Base-by-base conservation (phyloP, 179 eudicot species). In the Actinidia chinensis region DNA sequence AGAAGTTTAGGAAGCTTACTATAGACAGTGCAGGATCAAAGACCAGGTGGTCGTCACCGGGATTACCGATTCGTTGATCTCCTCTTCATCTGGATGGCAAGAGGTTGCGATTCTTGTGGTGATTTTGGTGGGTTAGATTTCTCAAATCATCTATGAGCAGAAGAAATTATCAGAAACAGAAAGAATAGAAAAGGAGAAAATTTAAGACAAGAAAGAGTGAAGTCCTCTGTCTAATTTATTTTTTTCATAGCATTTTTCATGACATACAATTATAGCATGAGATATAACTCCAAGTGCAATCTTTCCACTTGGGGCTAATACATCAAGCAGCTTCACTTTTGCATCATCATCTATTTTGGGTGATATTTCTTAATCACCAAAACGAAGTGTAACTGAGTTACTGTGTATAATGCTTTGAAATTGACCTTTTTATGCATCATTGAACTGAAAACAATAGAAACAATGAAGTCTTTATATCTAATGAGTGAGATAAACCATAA, bases 91-190 rank as follows among this genome's bases (percentile, higher is more conserved):
- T 8, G 89, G 89, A 79, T 93, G 90, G 92, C 74, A 78, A 48
- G 91, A 87, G 75, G 81, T 73, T 48, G 87, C 86, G 8, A 79
- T 93, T 79, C 92, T 89, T 68, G 89, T 84, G 23, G 87, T 83
- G 28, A 84, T 95, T 77, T 76, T 88, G 81, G 88, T 93, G 33
- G 95, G 89, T 66, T 81, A 93, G 81, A 54, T 89, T 75, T 82
- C 85, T 36, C 98, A 93, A 85, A 78, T 93, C 77, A 66, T 88
- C 76, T 89, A 93, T 20, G 98, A 93, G 85, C 92, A 89, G 66
- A 91, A 79, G 40, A 79, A 88, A 77, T 55, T 76, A 69, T 85
- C 86, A 68, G 85, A 83, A 78, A 85, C 82, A 48, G 83, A 82
- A 25, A 78, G 76, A 69, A 48, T 46, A n/a, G 77, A 77, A 54